Percentiles rank a stretch among this genome's conserved stretches.
These are phyloP conservation scores for Ceratocystis diversiconidia DNA, from an alignment of 2,329 filamentous ascomycete genomes.

Conservation along the genomic window DNA sequence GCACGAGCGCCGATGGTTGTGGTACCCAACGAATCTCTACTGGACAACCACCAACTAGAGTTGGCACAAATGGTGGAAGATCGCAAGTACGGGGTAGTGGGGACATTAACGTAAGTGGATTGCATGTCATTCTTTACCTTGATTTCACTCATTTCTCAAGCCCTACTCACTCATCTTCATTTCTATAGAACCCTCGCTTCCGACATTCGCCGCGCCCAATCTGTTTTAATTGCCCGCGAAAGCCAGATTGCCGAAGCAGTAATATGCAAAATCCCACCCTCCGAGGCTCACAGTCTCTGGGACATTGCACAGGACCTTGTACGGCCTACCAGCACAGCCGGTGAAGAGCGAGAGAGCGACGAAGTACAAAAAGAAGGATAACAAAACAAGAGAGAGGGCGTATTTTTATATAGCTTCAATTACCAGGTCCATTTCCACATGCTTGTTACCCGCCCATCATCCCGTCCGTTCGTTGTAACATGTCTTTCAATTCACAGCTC, in stretches of 20 bases:
- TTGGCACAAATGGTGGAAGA: conserved; percentile 60
- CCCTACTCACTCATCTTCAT: background rate
- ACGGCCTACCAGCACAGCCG: background rate
- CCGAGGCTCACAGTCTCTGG: background rate
- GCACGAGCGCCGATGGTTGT: conserved; percentile 66
- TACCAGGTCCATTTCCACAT: background rate
- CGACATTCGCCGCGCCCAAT: conserved; percentile 3
- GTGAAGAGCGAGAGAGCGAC: background rate
- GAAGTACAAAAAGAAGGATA: background rate
- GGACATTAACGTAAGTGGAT: conserved; percentile 10
- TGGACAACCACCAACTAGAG: conserved; percentile 85
- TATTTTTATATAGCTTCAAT: background rate
- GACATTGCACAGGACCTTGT: background rate
- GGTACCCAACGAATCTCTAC: conserved; percentile 67
- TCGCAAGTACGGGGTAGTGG: conserved; percentile 10
- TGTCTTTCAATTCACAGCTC: conserved; percentile 19
- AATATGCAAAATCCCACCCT: background rate
- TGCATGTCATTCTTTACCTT: background rate
- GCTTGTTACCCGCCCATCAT: background rate
- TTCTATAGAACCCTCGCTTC: background rate
- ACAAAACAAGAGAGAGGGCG: no score
- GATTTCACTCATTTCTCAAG: background rate
- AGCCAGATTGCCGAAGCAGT: background rate
- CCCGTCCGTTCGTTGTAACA: background rate
- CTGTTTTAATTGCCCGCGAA: background rate